These are phyloP conservation scores for Starmerella scarabaei DNA, from an alignment of 805 yeast genomes.

Conservation along the genomic window DNA sequence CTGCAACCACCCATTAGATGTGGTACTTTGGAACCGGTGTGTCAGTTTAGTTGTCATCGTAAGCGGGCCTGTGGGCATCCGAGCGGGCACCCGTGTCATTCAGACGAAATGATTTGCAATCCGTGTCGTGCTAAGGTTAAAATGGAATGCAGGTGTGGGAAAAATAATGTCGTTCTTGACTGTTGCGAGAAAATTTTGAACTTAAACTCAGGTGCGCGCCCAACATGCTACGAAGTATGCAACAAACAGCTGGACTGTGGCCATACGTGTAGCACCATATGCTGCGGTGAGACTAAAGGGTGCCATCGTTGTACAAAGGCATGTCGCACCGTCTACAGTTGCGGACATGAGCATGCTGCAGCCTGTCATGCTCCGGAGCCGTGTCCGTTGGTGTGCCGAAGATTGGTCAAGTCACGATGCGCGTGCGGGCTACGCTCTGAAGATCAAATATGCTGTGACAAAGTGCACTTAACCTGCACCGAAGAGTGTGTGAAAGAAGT, in stretches of 20 bases:
- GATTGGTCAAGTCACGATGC: conserved; percentile 43
- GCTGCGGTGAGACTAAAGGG: conserved; percentile 3
- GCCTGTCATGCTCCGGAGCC: conserved; percentile 46
- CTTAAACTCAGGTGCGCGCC: not conserved
- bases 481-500: conserved; percentile 43
- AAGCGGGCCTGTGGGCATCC: conserved; percentile 25
- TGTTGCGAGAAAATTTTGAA: not conserved
- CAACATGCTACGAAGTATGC: conserved; percentile 4
- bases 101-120: conserved; percentile 10
- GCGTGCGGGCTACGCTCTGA: conserved; percentile 47
- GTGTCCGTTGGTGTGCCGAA: conserved; percentile 33
- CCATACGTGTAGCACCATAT: conserved; percentile 7
- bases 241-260: conserved; percentile 8
- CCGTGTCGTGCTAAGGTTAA: conserved; percentile 29
- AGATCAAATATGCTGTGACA: conserved; percentile 47
- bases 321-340: conserved; percentile 2
- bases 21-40: conserved; percentile 24
- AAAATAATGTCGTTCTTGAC: conserved; percentile 13
- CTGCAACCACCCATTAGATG: conserved; percentile 27
- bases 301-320: conserved; percentile 9
- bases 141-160: conserved; percentile 51
- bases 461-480: conserved; percentile 30
- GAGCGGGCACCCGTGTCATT: conserved; percentile 20
- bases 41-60: conserved; percentile 21
- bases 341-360: conserved; percentile 17